phyloP scores from a whole-genome alignment of 805 yeast species.

The Aciculoconidium aculeatum region DNA sequence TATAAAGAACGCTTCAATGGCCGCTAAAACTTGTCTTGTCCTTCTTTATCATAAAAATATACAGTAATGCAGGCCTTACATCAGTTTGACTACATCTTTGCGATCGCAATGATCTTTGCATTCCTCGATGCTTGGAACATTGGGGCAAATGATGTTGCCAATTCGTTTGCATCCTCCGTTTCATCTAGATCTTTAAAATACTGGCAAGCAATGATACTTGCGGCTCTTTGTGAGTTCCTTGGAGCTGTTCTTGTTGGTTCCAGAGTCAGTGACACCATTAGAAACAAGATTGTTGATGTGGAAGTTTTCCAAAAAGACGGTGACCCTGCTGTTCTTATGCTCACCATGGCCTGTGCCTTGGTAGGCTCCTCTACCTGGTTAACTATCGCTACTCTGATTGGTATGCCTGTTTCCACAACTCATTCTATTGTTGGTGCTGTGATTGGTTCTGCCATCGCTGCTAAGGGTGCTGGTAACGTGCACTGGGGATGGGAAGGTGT shows the following conservation, averaged over 20 bases:
- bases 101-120: constrained; percentile 63
- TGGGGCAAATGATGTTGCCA: constrained; percentile 80
- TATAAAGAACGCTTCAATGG: too few relatives aligned
- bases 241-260: constrained; percentile 74
- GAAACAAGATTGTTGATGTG: constrained; percentile 55
- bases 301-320: constrained; percentile 39
- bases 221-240: constrained; percentile 64
- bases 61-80: constrained; percentile 36
- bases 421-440: constrained; percentile 75
- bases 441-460: constrained; percentile 71
- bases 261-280: constrained; percentile 68
- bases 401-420: constrained; percentile 79
- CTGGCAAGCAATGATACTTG: constrained; percentile 72
- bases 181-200: constrained; percentile 64
- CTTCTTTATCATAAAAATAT: too few relatives aligned
- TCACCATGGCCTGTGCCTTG: constrained; percentile 69
- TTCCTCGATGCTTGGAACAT: constrained; percentile 75
- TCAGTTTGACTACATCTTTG: constrained; percentile 66
- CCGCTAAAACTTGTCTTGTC: too few relatives aligned
- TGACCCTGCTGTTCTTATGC: constrained; percentile 67
- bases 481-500: constrained; percentile 77
- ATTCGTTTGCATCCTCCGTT: constrained; percentile 73
- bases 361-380: constrained; percentile 72
- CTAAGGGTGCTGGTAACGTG: constrained; percentile 55
- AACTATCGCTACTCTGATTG: constrained; percentile 56